Evolutionary conservation across 2,329 filamentous ascomycete genomes (phyloP), one percentile per base, ranked within the genome.

Genomic region (Ophiostoma novo-ulmi): DNA sequence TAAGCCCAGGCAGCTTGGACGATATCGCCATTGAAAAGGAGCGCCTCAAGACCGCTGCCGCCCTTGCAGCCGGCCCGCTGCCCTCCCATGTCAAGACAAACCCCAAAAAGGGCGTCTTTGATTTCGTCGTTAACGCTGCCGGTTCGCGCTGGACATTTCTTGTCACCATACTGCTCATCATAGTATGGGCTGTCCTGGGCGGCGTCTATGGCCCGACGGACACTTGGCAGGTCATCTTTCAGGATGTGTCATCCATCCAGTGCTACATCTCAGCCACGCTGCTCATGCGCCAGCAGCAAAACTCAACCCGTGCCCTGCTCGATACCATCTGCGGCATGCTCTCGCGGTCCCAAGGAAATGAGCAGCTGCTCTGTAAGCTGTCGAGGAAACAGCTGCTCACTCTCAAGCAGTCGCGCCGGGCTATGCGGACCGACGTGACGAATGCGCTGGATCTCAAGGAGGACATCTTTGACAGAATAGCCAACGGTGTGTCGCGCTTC

Each of bases 281-380:
- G 20, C 79, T 80, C 55, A 78, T 80, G 74, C 76, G 80, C 1
- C 79, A 81, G 74, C 79, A 80, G 71, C 76, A 77, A 44, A 80
- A 78, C 71, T 75, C 75, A 13, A 77, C 77, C n/a, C 75, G 76
- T 6, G 70, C 73, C 11, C 73, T 78, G 7, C 73, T 78, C 68
- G 74, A 76, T 2, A 76, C 75, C 0, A 76, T 79, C 36, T 77
- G 78, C 20, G 74, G 75, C 67, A 74, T 80, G 65, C 73, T 76
- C 20, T 81, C 79, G 14, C 78, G 79, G 31, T 75, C 74, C 22
- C 52, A 26, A 8, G 52, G 52, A 10, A 58, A 58, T 8, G 52
- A 58, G 52, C 52, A 26, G n/a, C 52, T 58, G 2, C 52, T 58
- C 6, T 2, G 22, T 1, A 10, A 11, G 10, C n/a, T 58, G n/a